A percentile compares a stretch with the other conserved stretches of the same genome.
phyloP scores from a whole-genome alignment of 306 rosid species.

The Abrus pulchellus region DNA sequence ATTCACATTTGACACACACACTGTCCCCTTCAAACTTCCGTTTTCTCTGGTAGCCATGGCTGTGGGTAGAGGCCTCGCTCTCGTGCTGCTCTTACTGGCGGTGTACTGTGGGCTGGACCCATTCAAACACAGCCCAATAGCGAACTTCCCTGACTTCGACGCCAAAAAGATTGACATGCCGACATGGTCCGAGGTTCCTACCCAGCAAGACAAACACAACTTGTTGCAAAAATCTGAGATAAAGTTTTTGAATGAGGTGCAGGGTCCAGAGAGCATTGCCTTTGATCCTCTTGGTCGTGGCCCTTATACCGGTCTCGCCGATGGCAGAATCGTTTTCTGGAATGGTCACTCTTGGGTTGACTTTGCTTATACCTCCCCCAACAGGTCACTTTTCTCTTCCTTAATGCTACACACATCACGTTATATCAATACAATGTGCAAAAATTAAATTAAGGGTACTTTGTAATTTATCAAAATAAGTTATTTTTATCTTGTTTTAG shows the following conservation, averaged over 20 bases:
- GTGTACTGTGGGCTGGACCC: slow-evolving; percentile 87
- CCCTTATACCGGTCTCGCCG: slow-evolving; percentile 93
- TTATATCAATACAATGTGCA: too few species aligned
- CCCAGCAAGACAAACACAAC: slow-evolving; percentile 63
- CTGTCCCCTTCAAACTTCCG: not conserved
- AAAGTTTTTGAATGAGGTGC: slow-evolving; percentile 76
- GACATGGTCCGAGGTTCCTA: slow-evolving; percentile 68
- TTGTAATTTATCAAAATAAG: too few species aligned
- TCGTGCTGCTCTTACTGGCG: slow-evolving; percentile 58
- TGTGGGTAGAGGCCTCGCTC: slow-evolving; percentile 45
- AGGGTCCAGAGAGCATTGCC: slow-evolving; percentile 90
- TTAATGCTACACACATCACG: too few species aligned
- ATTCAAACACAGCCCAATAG: slow-evolving; percentile 69
- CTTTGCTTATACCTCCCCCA: slow-evolving; percentile 82
- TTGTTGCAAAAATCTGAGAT: slow-evolving; percentile 82
- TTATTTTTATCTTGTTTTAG: too few species aligned
- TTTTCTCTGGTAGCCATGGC: slow-evolving; percentile 47
- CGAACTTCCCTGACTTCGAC: slow-evolving; percentile 69
- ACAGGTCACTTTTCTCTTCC: slow-evolving; percentile 59
- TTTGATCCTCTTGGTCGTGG: slow-evolving; percentile 94
- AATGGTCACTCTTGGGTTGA: slow-evolving; percentile 75
- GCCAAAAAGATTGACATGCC: slow-evolving; percentile 61
- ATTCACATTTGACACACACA: not conserved
- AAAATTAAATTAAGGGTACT: too few species aligned
- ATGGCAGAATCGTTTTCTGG: slow-evolving; percentile 84